phyloP scores from a whole-genome alignment of 2,329 filamentous ascomycete genomes.

The Fusarium liriodendri region DNA sequence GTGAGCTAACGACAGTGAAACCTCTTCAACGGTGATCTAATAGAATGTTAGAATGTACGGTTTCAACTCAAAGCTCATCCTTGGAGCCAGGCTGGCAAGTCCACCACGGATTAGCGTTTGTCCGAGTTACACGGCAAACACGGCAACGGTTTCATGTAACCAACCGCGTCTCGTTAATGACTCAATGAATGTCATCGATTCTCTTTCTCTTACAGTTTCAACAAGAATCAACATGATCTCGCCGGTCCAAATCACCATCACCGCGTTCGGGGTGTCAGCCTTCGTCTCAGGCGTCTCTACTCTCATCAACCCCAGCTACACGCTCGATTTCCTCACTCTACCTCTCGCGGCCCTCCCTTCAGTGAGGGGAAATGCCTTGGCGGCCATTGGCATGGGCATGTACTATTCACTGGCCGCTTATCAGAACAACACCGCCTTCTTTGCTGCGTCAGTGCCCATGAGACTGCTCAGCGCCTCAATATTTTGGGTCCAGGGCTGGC shows the following conservation, averaged over 20 bases:
- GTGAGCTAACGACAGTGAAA: not conserved
- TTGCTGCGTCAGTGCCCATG: slow-evolving; percentile 1
- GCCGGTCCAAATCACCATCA: slow-evolving; percentile 7
- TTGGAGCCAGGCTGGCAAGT: not conserved
- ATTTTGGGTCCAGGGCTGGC: slow-evolving; percentile 21
- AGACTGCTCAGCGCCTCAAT: slow-evolving; percentile 15
- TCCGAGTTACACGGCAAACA: not conserved
- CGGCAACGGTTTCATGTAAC: not conserved
- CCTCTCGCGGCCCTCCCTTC: slow-evolving; percentile 22
- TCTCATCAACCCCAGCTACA: slow-evolving; percentile 22
- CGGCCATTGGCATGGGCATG: slow-evolving; percentile 18
- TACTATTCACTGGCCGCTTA: slow-evolving; percentile 22
- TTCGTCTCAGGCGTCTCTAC: slow-evolving; percentile 25
- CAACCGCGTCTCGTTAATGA: not conserved
- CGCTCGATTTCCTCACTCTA: slow-evolving; percentile 18
- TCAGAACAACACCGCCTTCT: slow-evolving; percentile 15
- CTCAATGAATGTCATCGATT: not conserved
- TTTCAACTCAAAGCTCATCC: not conserved
- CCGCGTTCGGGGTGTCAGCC: slow-evolving; percentile 24
- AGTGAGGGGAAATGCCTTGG: slow-evolving; percentile 27
- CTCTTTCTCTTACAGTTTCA: not conserved
- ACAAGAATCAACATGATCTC: not conserved
- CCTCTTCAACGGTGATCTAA: not conserved
- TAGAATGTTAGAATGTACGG: not conserved
- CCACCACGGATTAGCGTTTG: not conserved